Evolutionary conservation across 2,329 filamentous ascomycete genomes (phyloP).

Genomic region (Colletotrichum graminicola): DNA sequence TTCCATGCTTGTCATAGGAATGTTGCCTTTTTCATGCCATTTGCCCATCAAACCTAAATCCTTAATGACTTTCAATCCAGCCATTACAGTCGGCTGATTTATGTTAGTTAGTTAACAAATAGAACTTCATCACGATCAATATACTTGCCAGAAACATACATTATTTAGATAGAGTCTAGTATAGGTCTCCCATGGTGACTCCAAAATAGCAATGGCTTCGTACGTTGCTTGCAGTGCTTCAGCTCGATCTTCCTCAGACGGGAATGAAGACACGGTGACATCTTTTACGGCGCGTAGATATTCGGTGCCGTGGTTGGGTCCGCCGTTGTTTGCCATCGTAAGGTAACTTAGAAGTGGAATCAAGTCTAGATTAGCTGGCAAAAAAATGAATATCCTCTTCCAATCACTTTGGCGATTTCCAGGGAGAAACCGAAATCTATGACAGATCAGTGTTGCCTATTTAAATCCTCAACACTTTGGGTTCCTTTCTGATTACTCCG

Average conservation of each 20-base stretch:
- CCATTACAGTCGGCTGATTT: not conserved
- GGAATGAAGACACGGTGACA: conserved; percentile 3
- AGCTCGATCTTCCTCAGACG: conserved; percentile 8
- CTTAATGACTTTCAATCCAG: conserved; percentile 7
- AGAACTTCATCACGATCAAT: not conserved
- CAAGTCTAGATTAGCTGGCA: not conserved
- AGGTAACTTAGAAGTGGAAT: not conserved
- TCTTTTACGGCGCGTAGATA: conserved; percentile 3
- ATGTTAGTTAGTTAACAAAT: not conserved
- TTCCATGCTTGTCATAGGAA: conserved; percentile 27
- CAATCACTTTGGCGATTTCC: fast-evolving
- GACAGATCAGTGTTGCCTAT: not conserved
- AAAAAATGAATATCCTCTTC: not conserved
- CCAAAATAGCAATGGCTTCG: conserved; percentile 12
- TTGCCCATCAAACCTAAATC: conserved; percentile 11
- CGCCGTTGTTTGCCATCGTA: not conserved
- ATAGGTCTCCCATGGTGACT: conserved; percentile 27
- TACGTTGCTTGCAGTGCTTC: conserved; percentile 13
- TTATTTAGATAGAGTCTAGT: conserved; percentile 5
- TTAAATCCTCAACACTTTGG: not conserved
- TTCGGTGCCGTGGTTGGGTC: not conserved
- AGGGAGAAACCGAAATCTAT: not conserved
- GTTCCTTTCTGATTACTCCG: too few species aligned
- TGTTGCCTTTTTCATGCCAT: conserved; percentile 21
- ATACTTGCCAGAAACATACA: not conserved